A percentile compares a stretch with the other conserved stretches of the same genome.
Conservation (phyloP, 1,284 basidiomycete species). For the Rhodotorula sp. region DNA sequence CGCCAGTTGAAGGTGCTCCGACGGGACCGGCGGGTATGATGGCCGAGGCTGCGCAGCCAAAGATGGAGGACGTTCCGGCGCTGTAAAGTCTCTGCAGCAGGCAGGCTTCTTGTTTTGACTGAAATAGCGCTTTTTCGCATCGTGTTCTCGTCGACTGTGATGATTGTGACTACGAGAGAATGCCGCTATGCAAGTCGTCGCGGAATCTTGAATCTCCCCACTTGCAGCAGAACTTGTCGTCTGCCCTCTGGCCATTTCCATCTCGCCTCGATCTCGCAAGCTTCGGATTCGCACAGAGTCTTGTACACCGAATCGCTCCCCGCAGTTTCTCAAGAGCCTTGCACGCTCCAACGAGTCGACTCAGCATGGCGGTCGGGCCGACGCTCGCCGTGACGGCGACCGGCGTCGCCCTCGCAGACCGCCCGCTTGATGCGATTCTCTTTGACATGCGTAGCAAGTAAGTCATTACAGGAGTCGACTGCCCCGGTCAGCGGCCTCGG, state of each 20-base stretch:
- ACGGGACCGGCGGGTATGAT: neutral
- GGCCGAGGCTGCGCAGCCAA: neutral
- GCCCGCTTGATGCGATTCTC: conserved; percentile 38
- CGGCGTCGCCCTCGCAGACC: conserved; percentile 12
- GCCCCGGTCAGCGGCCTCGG: no score
- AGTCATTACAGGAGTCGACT: neutral
- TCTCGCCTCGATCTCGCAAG: no score
- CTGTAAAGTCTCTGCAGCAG: neutral
- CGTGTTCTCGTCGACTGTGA: no score
- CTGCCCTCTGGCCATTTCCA: neutral
- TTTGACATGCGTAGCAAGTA: conserved; percentile 31
- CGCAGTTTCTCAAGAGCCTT: no score
- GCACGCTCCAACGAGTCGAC: no score
- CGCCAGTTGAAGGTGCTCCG: neutral
- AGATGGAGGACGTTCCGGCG: neutral
- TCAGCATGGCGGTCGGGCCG: conserved; percentile 26
- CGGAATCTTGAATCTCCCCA: neutral
- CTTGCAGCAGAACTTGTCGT: neutral
- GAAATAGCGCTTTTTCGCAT: no score
- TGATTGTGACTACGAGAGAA: no score
- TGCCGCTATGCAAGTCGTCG: no score
- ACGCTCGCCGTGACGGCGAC: conserved; percentile 1
- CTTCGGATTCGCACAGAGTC: no score
- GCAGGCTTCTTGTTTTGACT: no score
- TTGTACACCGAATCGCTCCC: no score